Conservation (phyloP, 257 asterid genomes). For the Nicotiana attenuata region DNA sequence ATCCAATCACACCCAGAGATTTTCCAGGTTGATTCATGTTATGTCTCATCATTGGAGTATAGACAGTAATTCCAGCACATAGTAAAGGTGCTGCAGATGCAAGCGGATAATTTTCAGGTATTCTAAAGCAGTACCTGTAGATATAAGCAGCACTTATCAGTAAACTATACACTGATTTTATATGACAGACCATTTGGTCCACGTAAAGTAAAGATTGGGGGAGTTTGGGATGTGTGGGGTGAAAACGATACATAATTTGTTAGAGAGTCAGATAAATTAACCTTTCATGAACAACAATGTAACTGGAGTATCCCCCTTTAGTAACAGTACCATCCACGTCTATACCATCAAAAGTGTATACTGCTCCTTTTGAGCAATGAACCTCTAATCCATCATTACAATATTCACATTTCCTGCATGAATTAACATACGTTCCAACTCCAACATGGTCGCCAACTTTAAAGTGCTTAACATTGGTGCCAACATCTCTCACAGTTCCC, state of each 20-base stretch:
- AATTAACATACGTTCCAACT: conserved; percentile 86
- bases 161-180: background rate
- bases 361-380: conserved; percentile 62
- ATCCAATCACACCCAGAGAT: conserved; percentile 80
- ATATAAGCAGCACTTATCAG: background rate
- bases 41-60: conserved; percentile 76
- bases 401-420: conserved; percentile 87
- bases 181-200: background rate
- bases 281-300: conserved; percentile 76
- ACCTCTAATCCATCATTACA: conserved; percentile 52
- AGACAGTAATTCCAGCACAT: conserved; percentile 94
- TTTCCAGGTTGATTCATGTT: conserved; percentile 88
- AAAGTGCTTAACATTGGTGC: conserved; percentile 49
- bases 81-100: conserved; percentile 81
- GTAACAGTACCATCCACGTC: conserved; percentile 86
- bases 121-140: conserved; percentile 67
- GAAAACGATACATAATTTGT: background rate
- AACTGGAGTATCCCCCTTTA: conserved; percentile 84
- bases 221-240: background rate
- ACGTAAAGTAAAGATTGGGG: background rate
- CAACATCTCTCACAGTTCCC: conserved; percentile 66
- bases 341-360: conserved; percentile 55
- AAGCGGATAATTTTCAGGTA: conserved; percentile 69
- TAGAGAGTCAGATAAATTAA: conserved; percentile 6
- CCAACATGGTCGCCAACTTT: conserved; percentile 78